These are phyloP conservation scores for Paxillus involutus DNA, from an alignment of 768 basidiomycete species.

Conservation along the genomic window DNA sequence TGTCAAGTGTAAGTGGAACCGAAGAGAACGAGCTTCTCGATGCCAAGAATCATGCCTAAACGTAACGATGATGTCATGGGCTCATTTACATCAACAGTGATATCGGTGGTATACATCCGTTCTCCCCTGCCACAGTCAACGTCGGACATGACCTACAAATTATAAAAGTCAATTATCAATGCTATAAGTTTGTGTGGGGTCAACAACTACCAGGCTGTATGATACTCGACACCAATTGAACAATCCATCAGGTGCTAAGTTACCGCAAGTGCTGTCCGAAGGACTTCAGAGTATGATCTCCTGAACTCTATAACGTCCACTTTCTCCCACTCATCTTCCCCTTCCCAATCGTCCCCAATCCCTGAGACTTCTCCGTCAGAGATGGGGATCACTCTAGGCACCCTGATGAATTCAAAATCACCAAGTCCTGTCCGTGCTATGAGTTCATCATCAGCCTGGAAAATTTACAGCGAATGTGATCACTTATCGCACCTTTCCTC, in stretches of 20 bases:
- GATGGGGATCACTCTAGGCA: slow-evolving; percentile 18
- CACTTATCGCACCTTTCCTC: slow-evolving; percentile 11
- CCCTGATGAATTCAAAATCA: slow-evolving; percentile 24
- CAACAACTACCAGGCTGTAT: too few species aligned
- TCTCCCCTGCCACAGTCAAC: too few species aligned
- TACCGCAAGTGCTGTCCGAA: slow-evolving; percentile 4
- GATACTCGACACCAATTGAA: too few species aligned
- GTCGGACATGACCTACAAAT: too few species aligned
- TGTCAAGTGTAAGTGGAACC: too few species aligned
- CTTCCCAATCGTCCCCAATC: slow-evolving; percentile 2
- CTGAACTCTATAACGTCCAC: slow-evolving; percentile 13
- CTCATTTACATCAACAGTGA: too few species aligned
- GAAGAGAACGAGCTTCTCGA: too few species aligned
- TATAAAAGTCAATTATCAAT: too few species aligned
- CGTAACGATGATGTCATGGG: too few species aligned
- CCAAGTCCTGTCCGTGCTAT: not conserved
- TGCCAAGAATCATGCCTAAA: too few species aligned
- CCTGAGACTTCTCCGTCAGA: slow-evolving; percentile 6
- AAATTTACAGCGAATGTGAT: not conserved
- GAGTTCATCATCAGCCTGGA: not conserved
- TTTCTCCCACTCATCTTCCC: slow-evolving; percentile 22
- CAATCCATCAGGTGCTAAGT: not conserved
- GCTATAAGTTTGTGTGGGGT: too few species aligned
- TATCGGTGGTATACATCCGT: too few species aligned
- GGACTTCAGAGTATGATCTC: slow-evolving; percentile 25